Conservation (phyloP, 1,284 basidiomycete species). For the Ustilago cynodontis region DNA sequence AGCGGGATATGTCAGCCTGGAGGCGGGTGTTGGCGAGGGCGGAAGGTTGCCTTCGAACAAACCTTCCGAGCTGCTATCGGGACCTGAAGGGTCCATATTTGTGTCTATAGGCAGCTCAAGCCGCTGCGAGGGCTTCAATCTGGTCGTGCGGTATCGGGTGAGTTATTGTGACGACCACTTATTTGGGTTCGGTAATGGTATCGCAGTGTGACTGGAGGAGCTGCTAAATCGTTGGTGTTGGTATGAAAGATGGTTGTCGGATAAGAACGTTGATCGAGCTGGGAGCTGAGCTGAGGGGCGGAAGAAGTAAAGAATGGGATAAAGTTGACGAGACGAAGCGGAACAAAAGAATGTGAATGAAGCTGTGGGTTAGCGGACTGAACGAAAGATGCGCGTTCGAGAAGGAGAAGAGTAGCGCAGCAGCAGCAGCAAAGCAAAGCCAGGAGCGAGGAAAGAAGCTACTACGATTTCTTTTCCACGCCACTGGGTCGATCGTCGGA, state of each 20-base stretch:
- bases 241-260: background rate
- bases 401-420: background rate
- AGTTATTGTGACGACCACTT: background rate
- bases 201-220: background rate
- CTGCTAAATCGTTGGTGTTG: background rate
- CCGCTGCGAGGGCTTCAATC: conserved; percentile 12
- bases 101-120: conserved; percentile 11
- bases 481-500: background rate
- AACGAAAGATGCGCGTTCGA: background rate
- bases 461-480: background rate
- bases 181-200: no score
- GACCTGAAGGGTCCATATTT: conserved; percentile 41
- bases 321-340: background rate
- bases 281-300: conserved; percentile 6
- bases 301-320: conserved; percentile 3
- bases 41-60: conserved; percentile 49
- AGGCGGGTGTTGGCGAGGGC: conserved; percentile 48
- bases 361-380: background rate
- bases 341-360: conserved; percentile 6
- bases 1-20: conserved; percentile 31
- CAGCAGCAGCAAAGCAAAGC: conserved; percentile 7
- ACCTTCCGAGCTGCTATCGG: conserved; percentile 50
- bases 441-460: background rate
- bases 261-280: background rate
- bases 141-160: background rate